Base-by-base conservation (phyloP, 2,329 filamentous ascomycete species). In the Daldinia sp. region DNA sequence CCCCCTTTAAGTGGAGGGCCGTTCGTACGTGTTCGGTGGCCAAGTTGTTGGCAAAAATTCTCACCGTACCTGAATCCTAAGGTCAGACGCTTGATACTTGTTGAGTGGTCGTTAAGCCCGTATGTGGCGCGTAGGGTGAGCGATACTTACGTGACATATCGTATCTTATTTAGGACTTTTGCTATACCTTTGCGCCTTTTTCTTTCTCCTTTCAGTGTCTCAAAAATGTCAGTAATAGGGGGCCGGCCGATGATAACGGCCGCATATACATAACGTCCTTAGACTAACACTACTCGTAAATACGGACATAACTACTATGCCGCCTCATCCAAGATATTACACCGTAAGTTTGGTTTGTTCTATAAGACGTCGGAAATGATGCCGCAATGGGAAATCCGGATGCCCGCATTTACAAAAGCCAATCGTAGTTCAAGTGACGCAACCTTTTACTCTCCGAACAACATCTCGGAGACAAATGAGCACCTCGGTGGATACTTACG, bases 371-470 rank as follows among this genome's bases (percentile, higher is more conserved):
- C 68, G 62, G 64, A 58, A 59, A 55, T 61, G 54, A 56, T 35
- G 60, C 53, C 48, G 48, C 48, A 44, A 57, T 57, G 53, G 48
- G 33, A 30, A 53, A 46, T 23, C 26, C 67, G 69, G 66, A 50
- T 63, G n/a, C 42, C 23, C 28, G 63, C 67, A 65, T 67, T 30
- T 60, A 20, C 54, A 35, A 37, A 58, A 69, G 37, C 61, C 64
- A 65, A 67, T 67, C 39, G 53, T 28, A 57, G 46, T 46, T 60
- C 54, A 13, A 60, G 59, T 67, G 63, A 71, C 60, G 66, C 61
- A 69, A 65, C 60, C 23, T 60, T 59, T 65, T 67, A 65, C 63
- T 62, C 67, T 67, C 63, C 60, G 60, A 65, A 67, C 60, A 51
- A 18, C 35, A 60, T 46, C 20, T n/a, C 54, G 60, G 63, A 58